Percentiles rank a stretch among this genome's conserved stretches.
These are phyloP conservation scores for Tephrocybe sp. DNA, from an alignment of 768 basidiomycete genomes.

Conservation along the genomic window DNA sequence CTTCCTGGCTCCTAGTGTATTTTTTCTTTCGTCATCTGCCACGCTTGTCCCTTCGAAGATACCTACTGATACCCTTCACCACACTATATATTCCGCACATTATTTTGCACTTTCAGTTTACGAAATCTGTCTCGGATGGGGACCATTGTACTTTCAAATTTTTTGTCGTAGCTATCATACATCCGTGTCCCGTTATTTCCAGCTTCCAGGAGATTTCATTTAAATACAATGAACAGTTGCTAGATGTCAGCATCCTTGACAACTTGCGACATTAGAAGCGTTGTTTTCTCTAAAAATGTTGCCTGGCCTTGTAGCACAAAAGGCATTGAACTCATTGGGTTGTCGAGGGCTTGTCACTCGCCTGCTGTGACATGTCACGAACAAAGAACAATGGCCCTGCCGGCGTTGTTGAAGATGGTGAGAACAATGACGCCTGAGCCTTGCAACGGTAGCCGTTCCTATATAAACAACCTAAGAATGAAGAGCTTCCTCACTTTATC, in stretches of 20 bases:
- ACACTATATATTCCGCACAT: neutral
- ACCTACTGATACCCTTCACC: slow-evolving; percentile 7
- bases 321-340: neutral
- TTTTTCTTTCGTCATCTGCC: neutral
- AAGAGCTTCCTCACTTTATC: neutral
- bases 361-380: neutral
- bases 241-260: neutral
- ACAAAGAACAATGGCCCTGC: slow-evolving; percentile 8
- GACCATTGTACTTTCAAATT: slow-evolving; percentile 15
- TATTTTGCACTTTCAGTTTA: slow-evolving; percentile 5
- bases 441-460: neutral
- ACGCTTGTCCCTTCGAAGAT: slow-evolving; percentile 7
- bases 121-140: slow-evolving; percentile 6
- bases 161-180: slow-evolving; percentile 10
- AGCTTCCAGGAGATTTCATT: too few relatives aligned
- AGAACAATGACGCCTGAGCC: slow-evolving; percentile 7
- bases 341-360: neutral
- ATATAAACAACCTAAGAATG: slow-evolving; percentile 4
- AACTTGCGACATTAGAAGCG: neutral
- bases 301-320: too few relatives aligned
- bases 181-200: neutral
- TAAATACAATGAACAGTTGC: neutral
- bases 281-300: neutral
- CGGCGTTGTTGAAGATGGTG: neutral
- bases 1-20: slow-evolving; percentile 22